Percentiles rank a stretch among this genome's conserved stretches.
Evolutionary conservation across 2,329 filamentous ascomycete genomes (phyloP).

Genomic region (Microsporum canis): DNA sequence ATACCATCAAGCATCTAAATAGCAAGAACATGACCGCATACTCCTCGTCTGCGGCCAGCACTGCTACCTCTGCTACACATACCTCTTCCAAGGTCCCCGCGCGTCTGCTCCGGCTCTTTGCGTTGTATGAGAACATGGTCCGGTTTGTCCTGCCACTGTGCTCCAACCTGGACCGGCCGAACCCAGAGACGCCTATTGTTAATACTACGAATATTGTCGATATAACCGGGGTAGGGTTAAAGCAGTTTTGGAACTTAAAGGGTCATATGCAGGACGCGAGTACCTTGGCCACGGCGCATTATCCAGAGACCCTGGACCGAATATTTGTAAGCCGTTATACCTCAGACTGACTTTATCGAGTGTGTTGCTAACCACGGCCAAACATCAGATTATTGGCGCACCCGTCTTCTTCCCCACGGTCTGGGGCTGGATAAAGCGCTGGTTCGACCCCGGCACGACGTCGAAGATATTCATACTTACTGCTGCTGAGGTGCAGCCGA

Average conservation of each 20-base stretch:
- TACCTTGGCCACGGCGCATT: slow-evolving; percentile 79
- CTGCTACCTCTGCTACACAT: slow-evolving; percentile 48
- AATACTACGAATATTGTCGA: slow-evolving; percentile 93
- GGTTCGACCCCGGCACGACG: slow-evolving; percentile 88
- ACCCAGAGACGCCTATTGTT: slow-evolving; percentile 74
- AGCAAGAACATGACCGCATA: slow-evolving; percentile 70
- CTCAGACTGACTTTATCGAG: not conserved
- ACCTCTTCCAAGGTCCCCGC: slow-evolving; percentile 47
- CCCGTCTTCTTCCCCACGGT: slow-evolving; percentile 85
- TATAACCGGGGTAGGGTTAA: slow-evolving; percentile 73
- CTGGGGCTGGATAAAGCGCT: slow-evolving; percentile 85
- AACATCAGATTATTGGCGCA: slow-evolving; percentile 63
- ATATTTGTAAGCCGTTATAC: slow-evolving; percentile 49
- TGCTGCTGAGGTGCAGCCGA: slow-evolving; percentile 59
- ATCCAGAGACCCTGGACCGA: slow-evolving; percentile 83
- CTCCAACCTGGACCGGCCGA: slow-evolving; percentile 62
- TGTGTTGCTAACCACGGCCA: not conserved
- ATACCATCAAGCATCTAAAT: slow-evolving; percentile 73
- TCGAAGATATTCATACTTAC: slow-evolving; percentile 92
- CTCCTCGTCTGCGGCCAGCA: slow-evolving; percentile 42
- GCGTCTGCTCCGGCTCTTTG: slow-evolving; percentile 75
- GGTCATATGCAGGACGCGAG: slow-evolving; percentile 87
- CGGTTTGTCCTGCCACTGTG: slow-evolving; percentile 78
- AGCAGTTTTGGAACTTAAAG: slow-evolving; percentile 94
- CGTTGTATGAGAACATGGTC: slow-evolving; percentile 85